phyloP scores from a whole-genome alignment of 83 land plant genomes.

The Isoetes engelmannii region DNA sequence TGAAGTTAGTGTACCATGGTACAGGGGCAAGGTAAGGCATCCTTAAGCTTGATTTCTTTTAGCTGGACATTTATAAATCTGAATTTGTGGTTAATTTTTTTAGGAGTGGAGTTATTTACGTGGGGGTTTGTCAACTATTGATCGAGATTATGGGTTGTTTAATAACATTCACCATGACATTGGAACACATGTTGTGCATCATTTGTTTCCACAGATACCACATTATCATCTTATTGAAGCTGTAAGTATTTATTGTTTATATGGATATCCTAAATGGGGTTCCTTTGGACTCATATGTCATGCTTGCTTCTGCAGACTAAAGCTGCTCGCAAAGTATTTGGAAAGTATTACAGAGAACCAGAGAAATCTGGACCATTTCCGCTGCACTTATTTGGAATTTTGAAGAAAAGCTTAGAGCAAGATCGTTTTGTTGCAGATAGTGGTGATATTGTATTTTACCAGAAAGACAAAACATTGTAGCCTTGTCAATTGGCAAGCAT shows the following conservation, averaged over 20 bases:
- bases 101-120: slow-evolving; percentile 88
- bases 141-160: slow-evolving; percentile 74
- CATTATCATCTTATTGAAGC: slow-evolving; percentile 80
- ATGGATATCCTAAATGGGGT: not conserved
- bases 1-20: slow-evolving; percentile 86
- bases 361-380: slow-evolving; percentile 65
- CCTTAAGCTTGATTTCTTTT: not conserved
- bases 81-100: not conserved
- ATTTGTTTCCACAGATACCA: slow-evolving; percentile 94
- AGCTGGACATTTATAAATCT: not conserved
- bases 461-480: slow-evolving; percentile 26
- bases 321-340: slow-evolving; percentile 73
- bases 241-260: slow-evolving; percentile 31
- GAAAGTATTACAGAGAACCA: slow-evolving; percentile 82
- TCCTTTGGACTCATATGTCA: not conserved
- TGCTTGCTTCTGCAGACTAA: slow-evolving; percentile 41
- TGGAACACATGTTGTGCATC: slow-evolving; percentile 95
- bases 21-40: slow-evolving; percentile 66
- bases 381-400: slow-evolving; percentile 42
- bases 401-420: slow-evolving; percentile 41
- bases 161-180: slow-evolving; percentile 87
- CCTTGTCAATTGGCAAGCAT: too few species aligned
- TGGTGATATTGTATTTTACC: slow-evolving; percentile 75
- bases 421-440: slow-evolving; percentile 71
- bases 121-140: slow-evolving; percentile 76